Percentiles rank a stretch among this genome's conserved stretches.
phyloP scores from a whole-genome alignment of 139 green algal species.

The Asterochloris sp. region DNA sequence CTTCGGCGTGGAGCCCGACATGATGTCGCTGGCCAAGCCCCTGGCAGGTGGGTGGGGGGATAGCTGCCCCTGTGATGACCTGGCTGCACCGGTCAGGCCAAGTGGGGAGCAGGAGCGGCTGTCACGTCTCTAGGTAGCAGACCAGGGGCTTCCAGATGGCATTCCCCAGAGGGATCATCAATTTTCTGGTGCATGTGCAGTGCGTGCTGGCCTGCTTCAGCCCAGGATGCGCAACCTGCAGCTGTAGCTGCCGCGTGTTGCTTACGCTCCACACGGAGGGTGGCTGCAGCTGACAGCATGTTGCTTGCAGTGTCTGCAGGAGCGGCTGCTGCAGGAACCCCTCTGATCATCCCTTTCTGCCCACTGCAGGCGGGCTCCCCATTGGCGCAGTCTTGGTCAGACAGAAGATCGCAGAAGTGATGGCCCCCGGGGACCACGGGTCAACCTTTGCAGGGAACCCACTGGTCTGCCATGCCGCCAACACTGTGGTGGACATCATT shows the following conservation, averaged over 20 bases:
- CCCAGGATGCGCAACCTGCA: no score
- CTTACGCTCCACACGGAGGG: no score
- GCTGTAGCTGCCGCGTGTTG: no score
- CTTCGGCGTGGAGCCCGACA: constrained; percentile 90
- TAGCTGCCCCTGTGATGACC: not conserved
- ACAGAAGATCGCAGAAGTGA: constrained; percentile 87
- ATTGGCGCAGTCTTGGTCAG: constrained; percentile 94
- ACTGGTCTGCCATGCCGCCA: constrained; percentile 82
- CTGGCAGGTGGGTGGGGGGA: constrained; percentile 66
- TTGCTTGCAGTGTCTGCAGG: no score
- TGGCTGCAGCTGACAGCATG: no score
- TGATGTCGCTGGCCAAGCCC: constrained; percentile 97
- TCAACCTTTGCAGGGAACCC: constrained; percentile 97
- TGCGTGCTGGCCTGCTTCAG: no score
- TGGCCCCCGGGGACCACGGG: constrained; percentile 92
- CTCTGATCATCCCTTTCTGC: no score
- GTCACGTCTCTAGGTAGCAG: not conserved
- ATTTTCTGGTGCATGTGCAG: no score
- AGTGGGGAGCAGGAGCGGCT: not conserved
- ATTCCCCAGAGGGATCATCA: no score
- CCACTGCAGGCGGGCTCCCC: constrained; percentile 71
- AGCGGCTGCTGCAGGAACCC: no score
- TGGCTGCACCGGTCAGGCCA: not conserved
- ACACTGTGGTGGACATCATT: constrained; percentile 81
- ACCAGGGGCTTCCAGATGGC: no score